These are phyloP conservation scores for Curvularia verruculosa DNA, from an alignment of 2,329 filamentous ascomycete species.

Conservation along the genomic window DNA sequence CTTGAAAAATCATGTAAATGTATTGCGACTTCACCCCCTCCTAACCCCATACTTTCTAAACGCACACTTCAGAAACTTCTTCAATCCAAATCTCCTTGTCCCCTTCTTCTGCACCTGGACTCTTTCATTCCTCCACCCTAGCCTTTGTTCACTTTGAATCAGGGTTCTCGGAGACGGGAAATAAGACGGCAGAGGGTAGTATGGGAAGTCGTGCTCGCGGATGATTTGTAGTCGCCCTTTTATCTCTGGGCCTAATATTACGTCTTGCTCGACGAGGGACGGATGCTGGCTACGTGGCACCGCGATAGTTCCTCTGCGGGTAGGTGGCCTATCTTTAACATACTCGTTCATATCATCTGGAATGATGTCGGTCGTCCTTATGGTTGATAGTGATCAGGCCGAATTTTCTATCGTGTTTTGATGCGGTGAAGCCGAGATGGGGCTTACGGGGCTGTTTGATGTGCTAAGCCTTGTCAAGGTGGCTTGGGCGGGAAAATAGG, in stretches of 20 bases:
- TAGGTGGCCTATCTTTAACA: background rate
- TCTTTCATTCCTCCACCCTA: background rate
- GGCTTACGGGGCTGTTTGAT: background rate
- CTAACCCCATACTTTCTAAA: background rate
- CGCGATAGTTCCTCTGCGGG: background rate
- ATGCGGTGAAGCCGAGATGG: background rate
- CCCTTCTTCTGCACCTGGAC: background rate
- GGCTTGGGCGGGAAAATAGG: background rate
- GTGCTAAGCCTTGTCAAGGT: background rate
- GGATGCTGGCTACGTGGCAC: background rate
- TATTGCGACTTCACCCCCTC: background rate
- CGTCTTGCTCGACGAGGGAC: background rate
- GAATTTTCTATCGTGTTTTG: background rate
- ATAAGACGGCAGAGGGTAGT: slow-evolving; percentile 6
- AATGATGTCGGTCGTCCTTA: slow-evolving; percentile 6
- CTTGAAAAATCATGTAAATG: background rate
- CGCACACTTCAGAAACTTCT: background rate
- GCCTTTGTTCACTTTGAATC: background rate
- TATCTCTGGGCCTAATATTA: slow-evolving; percentile 1
- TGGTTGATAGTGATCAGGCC: background rate
- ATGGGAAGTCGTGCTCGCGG: slow-evolving; percentile 3
- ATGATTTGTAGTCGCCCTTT: background rate
- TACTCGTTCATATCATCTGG: slow-evolving; percentile 2
- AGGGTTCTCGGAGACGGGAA: too few relatives aligned
- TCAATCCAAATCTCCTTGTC: background rate